phyloP scores from a whole-genome alignment of 2,329 filamentous ascomycete species.

The Cadophora sp. region DNA sequence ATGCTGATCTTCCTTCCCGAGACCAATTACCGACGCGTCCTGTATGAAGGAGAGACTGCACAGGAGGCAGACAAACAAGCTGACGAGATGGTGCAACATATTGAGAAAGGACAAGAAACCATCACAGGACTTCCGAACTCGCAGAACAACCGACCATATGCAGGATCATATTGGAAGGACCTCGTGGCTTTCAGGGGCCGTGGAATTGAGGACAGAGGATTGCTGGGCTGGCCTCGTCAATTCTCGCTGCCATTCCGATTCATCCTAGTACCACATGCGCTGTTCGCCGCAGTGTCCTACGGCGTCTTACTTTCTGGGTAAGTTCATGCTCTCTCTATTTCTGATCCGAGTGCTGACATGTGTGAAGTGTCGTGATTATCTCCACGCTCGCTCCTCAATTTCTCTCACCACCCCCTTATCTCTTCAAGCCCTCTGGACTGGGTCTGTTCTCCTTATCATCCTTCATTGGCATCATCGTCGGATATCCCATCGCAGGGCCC shows the following conservation, averaged over 20 bases:
- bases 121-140: slow-evolving; percentile 6
- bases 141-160: slow-evolving; percentile 31
- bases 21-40: slow-evolving; percentile 41
- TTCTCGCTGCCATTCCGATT: slow-evolving; percentile 36
- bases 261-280: slow-evolving; percentile 32
- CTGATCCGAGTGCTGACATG: background rate
- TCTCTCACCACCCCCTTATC: slow-evolving; percentile 44
- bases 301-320: slow-evolving; percentile 35
- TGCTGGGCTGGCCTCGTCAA: slow-evolving; percentile 33
- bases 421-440: slow-evolving; percentile 38
- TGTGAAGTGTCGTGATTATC: slow-evolving; percentile 33
- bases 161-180: slow-evolving; percentile 41
- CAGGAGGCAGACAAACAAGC: slow-evolving; percentile 37
- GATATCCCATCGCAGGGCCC: slow-evolving; percentile 39
- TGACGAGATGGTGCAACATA: slow-evolving; percentile 29
- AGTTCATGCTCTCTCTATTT: background rate
- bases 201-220: slow-evolving; percentile 29
- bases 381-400: slow-evolving; percentile 42
- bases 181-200: slow-evolving; percentile 40
- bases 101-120: slow-evolving; percentile 10
- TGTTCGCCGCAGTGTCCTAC: slow-evolving; percentile 33
- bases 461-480: slow-evolving; percentile 42
- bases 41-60: slow-evolving; percentile 39
- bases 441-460: slow-evolving; percentile 44
- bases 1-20: slow-evolving; percentile 47